phyloP scores from a whole-genome alignment of 257 asterid species.

The Ocimum tenuiflorum region DNA sequence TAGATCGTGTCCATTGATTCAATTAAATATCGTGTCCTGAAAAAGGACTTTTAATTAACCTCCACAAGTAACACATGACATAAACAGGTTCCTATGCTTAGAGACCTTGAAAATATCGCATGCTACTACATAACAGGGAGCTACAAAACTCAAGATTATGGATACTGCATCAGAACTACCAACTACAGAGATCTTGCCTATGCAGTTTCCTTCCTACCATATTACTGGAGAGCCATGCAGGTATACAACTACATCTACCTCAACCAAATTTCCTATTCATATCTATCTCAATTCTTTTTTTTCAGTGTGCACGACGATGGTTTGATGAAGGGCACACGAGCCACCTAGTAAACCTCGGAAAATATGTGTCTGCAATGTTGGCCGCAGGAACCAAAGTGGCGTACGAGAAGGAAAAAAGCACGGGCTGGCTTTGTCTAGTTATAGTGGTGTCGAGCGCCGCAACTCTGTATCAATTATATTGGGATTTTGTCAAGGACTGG shows the following conservation, averaged over 20 bases:
- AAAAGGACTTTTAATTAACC: no score
- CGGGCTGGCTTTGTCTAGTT: constrained; percentile 69
- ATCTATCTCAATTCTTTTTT: background rate
- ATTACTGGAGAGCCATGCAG: constrained; percentile 99
- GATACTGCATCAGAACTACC: constrained; percentile 63
- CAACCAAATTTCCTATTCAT: background rate
- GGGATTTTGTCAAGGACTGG: constrained; percentile 98
- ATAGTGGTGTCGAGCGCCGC: constrained; percentile 66
- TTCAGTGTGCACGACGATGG: constrained; percentile 92
- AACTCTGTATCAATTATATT: constrained; percentile 77
- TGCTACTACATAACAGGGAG: constrained; percentile 90
- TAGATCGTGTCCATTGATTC: no score
- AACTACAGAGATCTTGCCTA: constrained; percentile 77
- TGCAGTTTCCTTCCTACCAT: constrained; percentile 88
- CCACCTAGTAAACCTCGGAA: constrained; percentile 76
- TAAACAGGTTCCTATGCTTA: constrained; percentile 73
- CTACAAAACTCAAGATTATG: constrained; percentile 71
- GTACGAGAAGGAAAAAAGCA: constrained; percentile 63
- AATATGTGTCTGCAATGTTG: constrained; percentile 92
- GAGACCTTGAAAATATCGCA: constrained; percentile 63
- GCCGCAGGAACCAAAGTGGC: constrained; percentile 95
- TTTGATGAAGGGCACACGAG: constrained; percentile 86
- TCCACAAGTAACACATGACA: background rate
- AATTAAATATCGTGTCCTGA: no score
- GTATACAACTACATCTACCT: constrained; percentile 15